phyloP scores from a whole-genome alignment of 2,329 filamentous ascomycete genomes.

The Aureobasidium sp. region DNA sequence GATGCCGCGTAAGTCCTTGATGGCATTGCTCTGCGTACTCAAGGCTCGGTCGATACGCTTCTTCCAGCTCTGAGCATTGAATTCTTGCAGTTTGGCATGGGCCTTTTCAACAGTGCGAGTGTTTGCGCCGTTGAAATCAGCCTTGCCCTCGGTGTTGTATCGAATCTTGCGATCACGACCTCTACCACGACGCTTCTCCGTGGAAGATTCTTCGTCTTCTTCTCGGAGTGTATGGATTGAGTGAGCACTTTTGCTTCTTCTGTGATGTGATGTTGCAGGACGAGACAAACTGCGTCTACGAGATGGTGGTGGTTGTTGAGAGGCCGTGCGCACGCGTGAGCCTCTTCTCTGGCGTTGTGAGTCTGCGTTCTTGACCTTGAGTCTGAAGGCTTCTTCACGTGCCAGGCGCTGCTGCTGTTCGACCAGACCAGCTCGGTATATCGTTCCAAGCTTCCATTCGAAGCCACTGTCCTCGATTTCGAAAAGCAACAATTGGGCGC shows the following conservation, averaged over 20 bases:
- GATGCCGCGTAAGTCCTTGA: constrained; percentile 68
- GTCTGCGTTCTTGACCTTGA: constrained; percentile 82
- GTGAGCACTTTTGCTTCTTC: constrained; percentile 34
- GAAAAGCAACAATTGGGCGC: constrained; percentile 75
- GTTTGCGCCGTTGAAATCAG: constrained; percentile 63
- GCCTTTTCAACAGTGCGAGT: constrained; percentile 72
- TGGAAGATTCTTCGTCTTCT: constrained; percentile 8
- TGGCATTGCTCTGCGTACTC: constrained; percentile 61
- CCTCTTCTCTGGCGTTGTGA: constrained; percentile 48
- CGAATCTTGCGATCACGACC: constrained; percentile 44
- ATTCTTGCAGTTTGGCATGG: constrained; percentile 62
- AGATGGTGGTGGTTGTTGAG: constrained; percentile 39
- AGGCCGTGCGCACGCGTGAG: constrained; percentile 48
- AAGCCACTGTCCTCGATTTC: constrained; percentile 95
- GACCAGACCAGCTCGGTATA: constrained; percentile 80
- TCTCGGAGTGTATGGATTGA: constrained; percentile 14
- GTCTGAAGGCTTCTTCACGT: constrained; percentile 78
- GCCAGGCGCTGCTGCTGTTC: constrained; percentile 88
- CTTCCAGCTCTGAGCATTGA: constrained; percentile 90
- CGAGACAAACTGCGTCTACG: constrained; percentile 29
- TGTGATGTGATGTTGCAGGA: constrained; percentile 22
- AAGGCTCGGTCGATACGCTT: constrained; percentile 75
- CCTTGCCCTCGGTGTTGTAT: constrained; percentile 76
- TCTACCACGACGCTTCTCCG: background rate
- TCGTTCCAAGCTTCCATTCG: constrained; percentile 93